Evolutionary conservation across 371 early-diverging fungal species (phyloP).

Genomic region (Mucor circinelloides): DNA sequence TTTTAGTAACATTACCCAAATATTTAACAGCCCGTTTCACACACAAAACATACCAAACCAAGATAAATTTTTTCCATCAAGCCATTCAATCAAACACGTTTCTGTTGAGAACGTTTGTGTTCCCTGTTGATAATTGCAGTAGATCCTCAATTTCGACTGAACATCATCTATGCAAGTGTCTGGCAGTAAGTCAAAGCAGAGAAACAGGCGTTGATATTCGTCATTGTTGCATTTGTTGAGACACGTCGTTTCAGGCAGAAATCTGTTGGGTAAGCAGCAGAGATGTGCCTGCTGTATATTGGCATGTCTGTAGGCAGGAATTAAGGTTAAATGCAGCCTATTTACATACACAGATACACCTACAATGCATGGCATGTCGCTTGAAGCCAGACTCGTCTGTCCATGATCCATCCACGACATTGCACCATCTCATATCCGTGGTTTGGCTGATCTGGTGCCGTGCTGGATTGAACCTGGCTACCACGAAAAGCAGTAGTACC

Average conservation of each 20-base stretch:
- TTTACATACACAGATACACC: neutral
- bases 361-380: neutral
- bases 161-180: neutral
- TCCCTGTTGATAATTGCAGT: neutral
- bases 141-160: neutral
- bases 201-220: neutral
- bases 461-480: neutral
- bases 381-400: slow-evolving; percentile 19
- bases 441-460: neutral
- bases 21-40: neutral
- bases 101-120: neutral
- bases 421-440: neutral
- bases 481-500: neutral
- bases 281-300: neutral
- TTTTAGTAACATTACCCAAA: neutral
- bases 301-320: neutral
- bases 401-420: slow-evolving; percentile 16
- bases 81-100: slow-evolving; percentile 8
- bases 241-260: slow-evolving; percentile 1
- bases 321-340: neutral
- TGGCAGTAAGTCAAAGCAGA: slow-evolving; percentile 14
- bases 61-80: neutral
- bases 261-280: neutral
- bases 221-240: neutral
- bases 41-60: slow-evolving; percentile 10